Evolutionary conservation across 2,329 filamentous ascomycete species (phyloP).

Genomic region (Fusarium robinianum): DNA sequence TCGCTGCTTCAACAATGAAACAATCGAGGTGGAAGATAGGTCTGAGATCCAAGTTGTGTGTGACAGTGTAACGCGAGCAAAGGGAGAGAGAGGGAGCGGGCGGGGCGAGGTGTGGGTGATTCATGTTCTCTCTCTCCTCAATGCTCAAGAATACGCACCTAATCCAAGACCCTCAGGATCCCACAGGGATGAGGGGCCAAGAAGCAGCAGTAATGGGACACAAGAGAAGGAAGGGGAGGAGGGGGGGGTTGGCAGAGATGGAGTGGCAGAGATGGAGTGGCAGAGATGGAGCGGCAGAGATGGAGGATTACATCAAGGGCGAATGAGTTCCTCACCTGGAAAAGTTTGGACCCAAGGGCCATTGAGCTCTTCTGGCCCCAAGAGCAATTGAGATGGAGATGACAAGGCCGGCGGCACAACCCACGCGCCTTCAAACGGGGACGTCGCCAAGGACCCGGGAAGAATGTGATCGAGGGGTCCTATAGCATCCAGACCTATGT

Average conservation of each 20-base stretch:
- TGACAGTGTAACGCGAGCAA: too few species aligned
- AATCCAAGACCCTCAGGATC: slow-evolving; percentile 26
- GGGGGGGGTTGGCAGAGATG: not conserved
- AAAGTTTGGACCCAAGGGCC: slow-evolving; percentile 23
- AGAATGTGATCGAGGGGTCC: slow-evolving; percentile 12
- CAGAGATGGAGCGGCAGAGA: slow-evolving; percentile 2
- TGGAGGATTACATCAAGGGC: slow-evolving; percentile 9
- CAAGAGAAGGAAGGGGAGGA: slow-evolving; percentile 1
- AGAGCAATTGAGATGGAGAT: slow-evolving; percentile 31
- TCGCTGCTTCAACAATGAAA: too few species aligned
- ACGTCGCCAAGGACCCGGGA: slow-evolving; percentile 18
- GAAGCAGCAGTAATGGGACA: slow-evolving; percentile 1
- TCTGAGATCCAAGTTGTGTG: slow-evolving; percentile 18
- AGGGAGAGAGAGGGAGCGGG: slow-evolving; percentile 27
- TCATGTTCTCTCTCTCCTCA: slow-evolving; percentile 33
- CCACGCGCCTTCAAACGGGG: slow-evolving; percentile 30
- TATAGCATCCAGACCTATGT: slow-evolving; percentile 20
- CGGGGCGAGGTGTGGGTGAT: slow-evolving; percentile 27
- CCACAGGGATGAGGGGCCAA: slow-evolving; percentile 17
- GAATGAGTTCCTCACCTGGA: slow-evolving; percentile 33
- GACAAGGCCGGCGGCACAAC: slow-evolving; percentile 17
- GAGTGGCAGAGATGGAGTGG: too few species aligned
- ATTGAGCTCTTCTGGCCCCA: slow-evolving; percentile 25
- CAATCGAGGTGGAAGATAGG: slow-evolving; percentile 23
- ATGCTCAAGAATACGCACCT: slow-evolving; percentile 22